phyloP scores from a whole-genome alignment of 2,329 filamentous ascomycete genomes.

The Aspergillus niger region DNA sequence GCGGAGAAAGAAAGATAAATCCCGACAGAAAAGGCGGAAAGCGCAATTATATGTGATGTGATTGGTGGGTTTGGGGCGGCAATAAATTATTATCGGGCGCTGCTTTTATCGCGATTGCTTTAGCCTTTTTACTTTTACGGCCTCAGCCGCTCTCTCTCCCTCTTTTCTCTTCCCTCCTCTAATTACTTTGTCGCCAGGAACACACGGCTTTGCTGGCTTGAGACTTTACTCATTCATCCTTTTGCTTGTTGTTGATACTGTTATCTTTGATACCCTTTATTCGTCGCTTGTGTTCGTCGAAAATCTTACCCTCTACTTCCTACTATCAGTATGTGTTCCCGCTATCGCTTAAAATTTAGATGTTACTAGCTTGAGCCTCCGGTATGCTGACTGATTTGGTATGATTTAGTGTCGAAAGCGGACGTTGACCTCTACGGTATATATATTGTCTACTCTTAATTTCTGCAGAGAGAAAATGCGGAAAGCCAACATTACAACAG shows the following conservation, averaged over 20 bases:
- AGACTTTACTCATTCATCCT: neutral
- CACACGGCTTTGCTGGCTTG: neutral
- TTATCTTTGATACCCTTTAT: neutral
- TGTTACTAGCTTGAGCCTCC: neutral
- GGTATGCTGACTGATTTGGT: slow-evolving; percentile 21
- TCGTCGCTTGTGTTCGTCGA: neutral
- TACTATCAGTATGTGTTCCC: slow-evolving; percentile 20
- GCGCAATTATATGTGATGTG: neutral
- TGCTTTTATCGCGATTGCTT: neutral
- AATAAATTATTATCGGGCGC: slow-evolving; percentile 6
- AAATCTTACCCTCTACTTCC: neutral
- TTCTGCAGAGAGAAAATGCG: neutral
- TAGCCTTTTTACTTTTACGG: neutral
- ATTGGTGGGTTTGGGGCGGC: slow-evolving; percentile 2
- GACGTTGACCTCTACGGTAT: slow-evolving; percentile 65
- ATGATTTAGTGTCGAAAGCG: slow-evolving; percentile 34
- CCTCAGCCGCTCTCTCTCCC: neutral
- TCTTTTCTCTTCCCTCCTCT: neutral
- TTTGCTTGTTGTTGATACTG: neutral
- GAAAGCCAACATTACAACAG: neutral
- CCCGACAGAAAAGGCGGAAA: slow-evolving; percentile 10
- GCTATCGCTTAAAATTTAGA: neutral
- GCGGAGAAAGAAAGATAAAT: slow-evolving; percentile 2
- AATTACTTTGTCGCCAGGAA: neutral
- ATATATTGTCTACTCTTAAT: slow-evolving; percentile 15